A percentile compares a stretch with the other conserved stretches of the same genome.
phyloP scores from a whole-genome alignment of 2,329 filamentous ascomycete species.

The Hymenoscyphus linearis region DNA sequence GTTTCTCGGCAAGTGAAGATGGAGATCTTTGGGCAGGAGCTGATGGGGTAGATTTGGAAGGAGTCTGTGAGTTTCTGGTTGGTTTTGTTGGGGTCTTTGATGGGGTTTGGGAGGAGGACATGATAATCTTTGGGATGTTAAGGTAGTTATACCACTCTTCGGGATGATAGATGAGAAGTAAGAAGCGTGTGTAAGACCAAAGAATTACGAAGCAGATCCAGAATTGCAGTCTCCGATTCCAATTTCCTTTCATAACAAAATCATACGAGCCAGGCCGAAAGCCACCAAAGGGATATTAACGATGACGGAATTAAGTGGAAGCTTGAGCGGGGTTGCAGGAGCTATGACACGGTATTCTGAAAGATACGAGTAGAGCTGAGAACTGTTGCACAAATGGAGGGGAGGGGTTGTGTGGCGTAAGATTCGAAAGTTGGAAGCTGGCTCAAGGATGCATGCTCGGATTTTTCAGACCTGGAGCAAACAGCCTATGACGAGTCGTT shows the following conservation, averaged over 20 bases:
- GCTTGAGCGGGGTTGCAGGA: background rate
- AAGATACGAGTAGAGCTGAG: background rate
- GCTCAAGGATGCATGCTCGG: background rate
- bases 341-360: constrained; percentile 10
- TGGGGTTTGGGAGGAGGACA: constrained; percentile 9
- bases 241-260: background rate
- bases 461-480: constrained; percentile 5
- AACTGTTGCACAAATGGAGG: constrained; percentile 3
- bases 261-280: background rate
- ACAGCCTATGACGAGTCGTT: background rate
- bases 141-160: constrained; percentile 8
- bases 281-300: background rate
- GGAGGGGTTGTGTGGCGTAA: constrained; percentile 7
- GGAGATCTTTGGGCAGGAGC: background rate
- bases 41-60: background rate
- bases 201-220: constrained; percentile 4
- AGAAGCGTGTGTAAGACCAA: background rate
- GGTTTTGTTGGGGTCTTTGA: background rate
- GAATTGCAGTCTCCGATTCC: background rate
- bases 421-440: constrained; percentile 5
- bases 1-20: background rate
- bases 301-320: constrained; percentile 8
- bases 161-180: constrained; percentile 5
- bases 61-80: background rate
- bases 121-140: constrained; percentile 13